Conservation (phyloP, 768 basidiomycete species). For the Lactifluus subvellereus region DNA sequence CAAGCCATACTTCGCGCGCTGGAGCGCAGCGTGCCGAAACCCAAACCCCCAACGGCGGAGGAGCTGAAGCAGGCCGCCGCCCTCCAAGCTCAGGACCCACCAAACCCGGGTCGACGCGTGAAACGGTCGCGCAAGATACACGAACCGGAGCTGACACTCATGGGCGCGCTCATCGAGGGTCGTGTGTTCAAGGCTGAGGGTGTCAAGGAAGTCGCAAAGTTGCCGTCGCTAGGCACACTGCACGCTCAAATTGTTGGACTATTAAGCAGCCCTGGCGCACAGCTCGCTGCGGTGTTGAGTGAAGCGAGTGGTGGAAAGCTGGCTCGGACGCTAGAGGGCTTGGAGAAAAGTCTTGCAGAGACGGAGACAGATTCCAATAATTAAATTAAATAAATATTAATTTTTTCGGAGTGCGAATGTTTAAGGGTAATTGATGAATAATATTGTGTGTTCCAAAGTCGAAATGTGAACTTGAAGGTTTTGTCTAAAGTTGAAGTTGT, state of each 20-base stretch:
- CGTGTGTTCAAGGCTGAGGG: slow-evolving; percentile 55
- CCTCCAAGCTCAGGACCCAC: slow-evolving; percentile 52
- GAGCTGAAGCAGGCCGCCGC: slow-evolving; percentile 45
- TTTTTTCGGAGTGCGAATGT: slow-evolving; percentile 13
- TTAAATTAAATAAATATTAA: slow-evolving; percentile 7
- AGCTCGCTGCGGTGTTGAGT: slow-evolving; percentile 64
- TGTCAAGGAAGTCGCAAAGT: slow-evolving; percentile 57
- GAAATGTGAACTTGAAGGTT: background rate
- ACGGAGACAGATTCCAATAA: slow-evolving; percentile 24
- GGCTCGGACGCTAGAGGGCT: slow-evolving; percentile 68
- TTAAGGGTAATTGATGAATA: background rate
- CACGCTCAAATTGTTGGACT: slow-evolving; percentile 82
- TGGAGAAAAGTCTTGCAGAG: slow-evolving; percentile 63
- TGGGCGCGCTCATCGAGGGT: slow-evolving; percentile 78
- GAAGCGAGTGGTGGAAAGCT: slow-evolving; percentile 64
- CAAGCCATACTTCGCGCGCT: slow-evolving; percentile 60
- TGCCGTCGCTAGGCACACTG: slow-evolving; percentile 74
- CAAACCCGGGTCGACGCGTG: slow-evolving; percentile 62
- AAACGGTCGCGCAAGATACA: slow-evolving; percentile 51
- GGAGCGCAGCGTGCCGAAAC: slow-evolving; percentile 58
- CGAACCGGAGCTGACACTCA: slow-evolving; percentile 61
- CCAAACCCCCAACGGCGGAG: slow-evolving; percentile 46
- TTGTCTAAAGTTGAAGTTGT: background rate
- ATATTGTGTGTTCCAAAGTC: background rate
- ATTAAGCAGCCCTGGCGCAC: slow-evolving; percentile 66